These are phyloP conservation scores for Ogataea haglerorum DNA, from an alignment of 805 yeast genomes.

Conservation along the genomic window DNA sequence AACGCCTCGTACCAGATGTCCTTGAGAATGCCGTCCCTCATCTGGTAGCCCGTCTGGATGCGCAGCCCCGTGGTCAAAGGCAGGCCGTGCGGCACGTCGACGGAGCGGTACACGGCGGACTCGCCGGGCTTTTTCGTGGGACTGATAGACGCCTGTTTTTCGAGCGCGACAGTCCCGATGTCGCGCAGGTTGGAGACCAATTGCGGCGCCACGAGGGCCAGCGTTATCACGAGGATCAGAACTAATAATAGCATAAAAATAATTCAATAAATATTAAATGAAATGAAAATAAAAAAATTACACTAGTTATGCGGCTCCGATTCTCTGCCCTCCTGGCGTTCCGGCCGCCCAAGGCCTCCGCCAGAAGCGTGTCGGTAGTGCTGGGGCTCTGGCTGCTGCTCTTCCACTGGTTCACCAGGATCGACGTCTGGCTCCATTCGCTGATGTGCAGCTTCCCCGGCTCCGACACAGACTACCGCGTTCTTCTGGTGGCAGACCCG, in stretches of 20 bases:
- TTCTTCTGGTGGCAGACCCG: slow-evolving; percentile 78
- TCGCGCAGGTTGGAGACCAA: slow-evolving; percentile 43
- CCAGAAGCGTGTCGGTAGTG: slow-evolving; percentile 3
- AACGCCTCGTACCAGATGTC: slow-evolving; percentile 66
- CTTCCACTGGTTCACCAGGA: slow-evolving; percentile 13
- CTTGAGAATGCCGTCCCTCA: slow-evolving; percentile 70
- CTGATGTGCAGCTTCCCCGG: slow-evolving; percentile 11
- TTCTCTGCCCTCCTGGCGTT: neutral
- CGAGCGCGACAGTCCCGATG: slow-evolving; percentile 53
- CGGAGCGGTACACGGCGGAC: slow-evolving; percentile 73
- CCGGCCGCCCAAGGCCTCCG: slow-evolving; percentile 1
- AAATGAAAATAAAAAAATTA: too few relatives aligned
- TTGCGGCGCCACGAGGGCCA: slow-evolving; percentile 17
- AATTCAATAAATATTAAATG: neutral
- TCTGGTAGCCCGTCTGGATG: slow-evolving; percentile 57
- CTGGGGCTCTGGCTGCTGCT: slow-evolving; percentile 13
- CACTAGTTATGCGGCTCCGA: slow-evolving; percentile 5
- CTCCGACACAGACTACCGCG: slow-evolving; percentile 9
- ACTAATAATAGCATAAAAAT: neutral
- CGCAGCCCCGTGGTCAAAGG: slow-evolving; percentile 68
- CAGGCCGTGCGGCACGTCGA: slow-evolving; percentile 67
- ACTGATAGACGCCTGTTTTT: slow-evolving; percentile 63
- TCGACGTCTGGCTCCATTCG: slow-evolving; percentile 7
- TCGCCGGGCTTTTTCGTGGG: slow-evolving; percentile 64
- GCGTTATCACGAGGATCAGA: slow-evolving; percentile 5